Conservation (phyloP, 1,139 yeast genomes). For the Taphrina communis region DNA sequence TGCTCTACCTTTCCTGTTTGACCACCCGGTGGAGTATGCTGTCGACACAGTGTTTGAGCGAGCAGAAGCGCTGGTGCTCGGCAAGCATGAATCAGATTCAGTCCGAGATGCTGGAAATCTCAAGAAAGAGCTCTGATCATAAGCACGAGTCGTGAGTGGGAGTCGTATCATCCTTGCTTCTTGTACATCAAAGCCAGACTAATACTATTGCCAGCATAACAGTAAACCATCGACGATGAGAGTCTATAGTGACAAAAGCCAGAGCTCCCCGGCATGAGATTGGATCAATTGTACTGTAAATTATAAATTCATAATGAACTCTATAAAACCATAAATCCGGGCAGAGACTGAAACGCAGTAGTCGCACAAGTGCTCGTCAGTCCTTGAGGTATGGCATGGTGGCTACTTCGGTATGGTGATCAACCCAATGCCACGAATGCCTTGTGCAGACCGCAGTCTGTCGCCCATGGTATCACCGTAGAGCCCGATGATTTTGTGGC, state of each 20-base stretch:
- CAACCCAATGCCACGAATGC: conserved; percentile 7
- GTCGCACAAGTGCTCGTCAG: no score
- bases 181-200: no score
- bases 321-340: no score
- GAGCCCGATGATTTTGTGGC: not conserved
- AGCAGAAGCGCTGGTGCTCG: conserved; percentile 55
- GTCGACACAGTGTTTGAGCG: conserved; percentile 69
- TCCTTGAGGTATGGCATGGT: not conserved
- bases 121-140: conserved; percentile 44
- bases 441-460: conserved; percentile 7
- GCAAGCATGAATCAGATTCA: conserved; percentile 31
- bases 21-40: conserved; percentile 78
- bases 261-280: not conserved
- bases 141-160: not conserved
- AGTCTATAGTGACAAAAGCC: not conserved
- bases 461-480: conserved; percentile 6
- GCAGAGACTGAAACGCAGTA: no score
- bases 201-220: no score
- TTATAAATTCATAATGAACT: no score
- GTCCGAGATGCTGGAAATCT: conserved; percentile 43
- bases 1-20: conserved; percentile 75
- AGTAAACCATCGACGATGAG: no score
- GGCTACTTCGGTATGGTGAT: not conserved
- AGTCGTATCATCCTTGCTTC: no score
- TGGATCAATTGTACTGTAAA: no score